Conservation (phyloP, 1,139 yeast genomes). For the Meyerozyma athensensis region DNA sequence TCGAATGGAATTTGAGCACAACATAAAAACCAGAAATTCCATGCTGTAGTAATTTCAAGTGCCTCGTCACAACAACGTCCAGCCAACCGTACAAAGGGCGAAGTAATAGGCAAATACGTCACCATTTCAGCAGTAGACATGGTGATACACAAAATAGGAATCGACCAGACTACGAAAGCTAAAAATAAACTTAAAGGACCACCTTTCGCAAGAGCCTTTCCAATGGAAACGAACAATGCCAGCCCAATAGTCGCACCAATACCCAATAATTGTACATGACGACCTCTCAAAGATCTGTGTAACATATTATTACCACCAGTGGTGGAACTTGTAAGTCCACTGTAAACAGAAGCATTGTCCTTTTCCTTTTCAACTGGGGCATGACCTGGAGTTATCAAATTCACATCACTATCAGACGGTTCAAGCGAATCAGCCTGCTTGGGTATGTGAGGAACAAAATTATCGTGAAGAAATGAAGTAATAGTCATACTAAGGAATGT, state of each 20-base stretch:
- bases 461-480: conserved; percentile 12
- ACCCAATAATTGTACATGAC: conserved; percentile 15
- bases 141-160: conserved; percentile 13
- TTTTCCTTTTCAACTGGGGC: conserved; percentile 6
- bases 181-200: conserved; percentile 8
- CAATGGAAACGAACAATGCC: conserved; percentile 14
- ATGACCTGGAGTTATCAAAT: neutral
- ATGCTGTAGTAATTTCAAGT: conserved; percentile 13
- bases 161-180: neutral
- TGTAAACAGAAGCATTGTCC: conserved; percentile 8
- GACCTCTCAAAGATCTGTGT: conserved; percentile 11
- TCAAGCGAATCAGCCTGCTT: conserved; percentile 2
- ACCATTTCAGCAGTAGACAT: conserved; percentile 14
- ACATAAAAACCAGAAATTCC: conserved; percentile 17
- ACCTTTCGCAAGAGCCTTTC: conserved; percentile 9
- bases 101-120: conserved; percentile 13
- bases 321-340: conserved; percentile 8
- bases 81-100: conserved; percentile 14
- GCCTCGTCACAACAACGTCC: conserved; percentile 15
- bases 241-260: conserved; percentile 10
- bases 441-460: conserved; percentile 16
- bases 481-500: conserved; percentile 9
- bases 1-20: conserved; percentile 16
- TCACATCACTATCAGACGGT: neutral
- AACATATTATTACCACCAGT: conserved; percentile 6